Evolutionary conservation across 768 basidiomycete species (phyloP).

Genomic region (Dictyophora rubrovolvata): DNA sequence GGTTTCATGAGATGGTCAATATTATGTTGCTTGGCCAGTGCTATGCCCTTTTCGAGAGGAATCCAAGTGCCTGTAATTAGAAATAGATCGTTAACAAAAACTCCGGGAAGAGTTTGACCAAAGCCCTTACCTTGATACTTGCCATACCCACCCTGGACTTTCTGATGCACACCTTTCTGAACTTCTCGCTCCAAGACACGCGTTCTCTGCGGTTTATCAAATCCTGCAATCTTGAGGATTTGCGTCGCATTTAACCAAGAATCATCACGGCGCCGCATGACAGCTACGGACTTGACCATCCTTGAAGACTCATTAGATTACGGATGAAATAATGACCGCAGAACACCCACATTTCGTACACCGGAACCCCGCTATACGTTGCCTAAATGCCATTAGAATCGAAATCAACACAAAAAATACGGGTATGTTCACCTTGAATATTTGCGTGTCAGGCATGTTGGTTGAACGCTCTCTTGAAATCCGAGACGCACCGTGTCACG

Average conservation of each 20-base stretch:
- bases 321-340: constrained; percentile 23
- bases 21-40: constrained; percentile 84
- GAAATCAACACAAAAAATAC: constrained; percentile 11
- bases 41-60: constrained; percentile 82
- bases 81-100: background rate
- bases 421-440: constrained; percentile 61
- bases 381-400: constrained; percentile 38
- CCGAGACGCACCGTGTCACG: constrained; percentile 1
- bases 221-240: constrained; percentile 97
- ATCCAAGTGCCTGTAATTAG: constrained; percentile 84
- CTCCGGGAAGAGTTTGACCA: background rate
- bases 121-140: constrained; percentile 88
- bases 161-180: constrained; percentile 98
- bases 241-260: constrained; percentile 99
- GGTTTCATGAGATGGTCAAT: constrained; percentile 81
- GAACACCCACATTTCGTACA: constrained; percentile 74
- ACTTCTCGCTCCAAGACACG: constrained; percentile 96
- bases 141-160: constrained; percentile 98
- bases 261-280: constrained; percentile 94
- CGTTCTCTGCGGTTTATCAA: constrained; percentile 97
- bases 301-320: constrained; percentile 36
- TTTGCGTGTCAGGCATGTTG: constrained; percentile 71
- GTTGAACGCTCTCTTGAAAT: background rate
- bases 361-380: constrained; percentile 87
- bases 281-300: constrained; percentile 93